Conservation (phyloP, 2,329 filamentous ascomycete species). For the Cadophora sp. region DNA sequence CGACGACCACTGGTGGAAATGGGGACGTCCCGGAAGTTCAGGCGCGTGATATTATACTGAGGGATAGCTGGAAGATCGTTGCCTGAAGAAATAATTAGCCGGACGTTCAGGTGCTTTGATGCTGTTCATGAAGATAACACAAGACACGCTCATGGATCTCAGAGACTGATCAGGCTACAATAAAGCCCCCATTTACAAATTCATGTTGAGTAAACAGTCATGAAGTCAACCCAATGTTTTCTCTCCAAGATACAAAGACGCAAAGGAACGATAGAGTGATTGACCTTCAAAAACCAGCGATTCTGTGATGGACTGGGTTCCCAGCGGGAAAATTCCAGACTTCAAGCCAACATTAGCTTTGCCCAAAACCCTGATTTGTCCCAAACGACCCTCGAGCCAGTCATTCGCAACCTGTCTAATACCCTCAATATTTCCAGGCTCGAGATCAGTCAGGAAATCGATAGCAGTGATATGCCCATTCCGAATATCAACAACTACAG, state of each 20-base stretch:
- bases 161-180: slow-evolving; percentile 33
- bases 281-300: slow-evolving; percentile 83
- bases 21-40: slow-evolving; percentile 78
- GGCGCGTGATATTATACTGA: slow-evolving; percentile 78
- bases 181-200: slow-evolving; percentile 6
- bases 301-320: slow-evolving; percentile 77
- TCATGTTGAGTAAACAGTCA: slow-evolving; percentile 22
- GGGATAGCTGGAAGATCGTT: slow-evolving; percentile 79
- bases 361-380: slow-evolving; percentile 73
- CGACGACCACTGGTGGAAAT: slow-evolving; percentile 53
- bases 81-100: slow-evolving; percentile 51
- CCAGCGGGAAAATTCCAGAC: slow-evolving; percentile 80
- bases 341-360: slow-evolving; percentile 76
- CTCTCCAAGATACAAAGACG: slow-evolving; percentile 66
- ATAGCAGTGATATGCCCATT: slow-evolving; percentile 80
- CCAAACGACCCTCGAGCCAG: slow-evolving; percentile 82
- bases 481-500: slow-evolving; percentile 75
- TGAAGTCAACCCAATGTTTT: slow-evolving; percentile 52
- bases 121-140: not conserved
- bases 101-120: slow-evolving; percentile 1
- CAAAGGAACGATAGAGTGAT: slow-evolving; percentile 70
- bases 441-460: slow-evolving; percentile 79
- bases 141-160: not conserved
- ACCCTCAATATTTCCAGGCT: slow-evolving; percentile 77
- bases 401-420: slow-evolving; percentile 84